These are phyloP conservation scores for Ceratocystis smalleyi DNA, from an alignment of 2,329 filamentous ascomycete species.

Conservation along the genomic window DNA sequence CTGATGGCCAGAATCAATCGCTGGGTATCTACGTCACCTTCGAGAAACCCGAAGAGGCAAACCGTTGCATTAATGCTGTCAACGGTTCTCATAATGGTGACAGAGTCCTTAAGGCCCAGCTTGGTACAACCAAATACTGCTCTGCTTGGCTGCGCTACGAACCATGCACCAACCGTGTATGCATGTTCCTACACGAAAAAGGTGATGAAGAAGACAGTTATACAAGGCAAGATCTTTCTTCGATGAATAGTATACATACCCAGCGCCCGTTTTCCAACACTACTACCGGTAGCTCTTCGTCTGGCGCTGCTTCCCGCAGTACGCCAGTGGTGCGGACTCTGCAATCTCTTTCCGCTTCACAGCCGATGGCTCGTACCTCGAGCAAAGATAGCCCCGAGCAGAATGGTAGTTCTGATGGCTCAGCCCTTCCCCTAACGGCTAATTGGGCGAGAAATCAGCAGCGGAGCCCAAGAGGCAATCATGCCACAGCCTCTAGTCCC, in stretches of 20 bases:
- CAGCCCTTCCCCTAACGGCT: constrained; percentile 82
- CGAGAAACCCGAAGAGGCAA: constrained; percentile 77
- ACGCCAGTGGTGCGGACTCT: constrained; percentile 3
- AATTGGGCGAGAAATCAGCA: constrained; percentile 67
- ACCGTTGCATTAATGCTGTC: constrained; percentile 76
- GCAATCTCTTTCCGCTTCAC: constrained; percentile 27
- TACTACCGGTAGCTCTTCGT: constrained; percentile 29
- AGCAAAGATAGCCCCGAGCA: constrained; percentile 60
- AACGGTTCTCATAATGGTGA: constrained; percentile 89
- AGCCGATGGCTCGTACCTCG: constrained; percentile 58
- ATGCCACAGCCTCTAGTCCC: constrained; percentile 71
- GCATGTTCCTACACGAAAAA: constrained; percentile 95
- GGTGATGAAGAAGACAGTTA: constrained; percentile 98
- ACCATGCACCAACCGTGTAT: constrained; percentile 85
- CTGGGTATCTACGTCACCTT: constrained; percentile 99
- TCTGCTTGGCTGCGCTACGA: constrained; percentile 92
- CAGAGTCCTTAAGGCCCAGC: constrained; percentile 58
- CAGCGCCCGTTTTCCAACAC: constrained; percentile 46
- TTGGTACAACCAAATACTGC: constrained; percentile 95
- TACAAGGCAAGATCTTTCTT: constrained; percentile 82
- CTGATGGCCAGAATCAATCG: constrained; percentile 62
- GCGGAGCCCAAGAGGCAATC: constrained; percentile 56
- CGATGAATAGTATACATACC: constrained; percentile 78
- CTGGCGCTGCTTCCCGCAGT: constrained; percentile 1
- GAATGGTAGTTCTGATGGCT: constrained; percentile 52